Percentiles rank a stretch among this genome's conserved stretches.
phyloP scores from a whole-genome alignment of 73 alveolate genomes.

The Paramecium sonneborni region DNA sequence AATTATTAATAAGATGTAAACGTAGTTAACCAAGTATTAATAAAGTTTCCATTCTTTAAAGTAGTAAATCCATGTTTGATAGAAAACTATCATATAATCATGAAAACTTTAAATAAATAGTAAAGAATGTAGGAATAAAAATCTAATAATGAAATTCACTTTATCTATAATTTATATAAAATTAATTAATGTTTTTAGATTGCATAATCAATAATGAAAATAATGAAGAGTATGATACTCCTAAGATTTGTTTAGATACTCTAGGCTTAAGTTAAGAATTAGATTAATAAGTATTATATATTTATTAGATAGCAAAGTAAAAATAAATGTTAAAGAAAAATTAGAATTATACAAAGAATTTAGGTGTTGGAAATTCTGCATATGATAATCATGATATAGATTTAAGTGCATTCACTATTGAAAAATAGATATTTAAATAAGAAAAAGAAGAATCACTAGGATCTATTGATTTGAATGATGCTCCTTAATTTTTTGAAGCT shows the following conservation, averaged over 20 bases:
- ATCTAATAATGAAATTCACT: not conserved
- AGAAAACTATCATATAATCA: not conserved
- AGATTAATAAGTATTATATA: not conserved
- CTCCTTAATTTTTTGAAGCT: not conserved
- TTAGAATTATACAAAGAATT: not conserved
- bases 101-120: not conserved
- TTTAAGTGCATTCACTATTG: not conserved
- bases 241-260: not conserved
- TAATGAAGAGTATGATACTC: not conserved
- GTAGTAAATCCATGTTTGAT: not conserved
- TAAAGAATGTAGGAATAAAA: not conserved
- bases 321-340: not conserved
- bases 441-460: not conserved
- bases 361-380: not conserved
- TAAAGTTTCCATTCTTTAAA: not conserved
- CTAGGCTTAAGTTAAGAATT: not conserved
- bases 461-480: not conserved
- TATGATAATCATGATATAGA: not conserved
- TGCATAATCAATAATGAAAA: not conserved
- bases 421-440: not conserved
- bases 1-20: not conserved
- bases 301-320: conserved; percentile 4
- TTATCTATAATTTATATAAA: not conserved
- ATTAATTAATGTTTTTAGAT: not conserved
- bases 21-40: not conserved